These are phyloP conservation scores for Sporothrix pallida DNA, from an alignment of 2,329 filamentous ascomycete genomes.

Conservation along the genomic window DNA sequence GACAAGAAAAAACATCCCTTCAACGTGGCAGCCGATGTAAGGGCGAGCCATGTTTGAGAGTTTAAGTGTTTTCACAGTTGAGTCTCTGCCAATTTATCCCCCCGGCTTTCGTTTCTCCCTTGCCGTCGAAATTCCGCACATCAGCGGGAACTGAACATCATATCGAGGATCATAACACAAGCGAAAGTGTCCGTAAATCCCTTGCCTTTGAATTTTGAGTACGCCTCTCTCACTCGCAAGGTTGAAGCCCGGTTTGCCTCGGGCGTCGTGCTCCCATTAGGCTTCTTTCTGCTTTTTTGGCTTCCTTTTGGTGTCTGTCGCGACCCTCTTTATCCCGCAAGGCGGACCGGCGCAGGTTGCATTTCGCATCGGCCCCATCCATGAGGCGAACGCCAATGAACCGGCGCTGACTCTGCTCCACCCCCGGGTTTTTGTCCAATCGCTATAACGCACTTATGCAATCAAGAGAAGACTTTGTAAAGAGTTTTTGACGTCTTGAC, in stretches of 20 bases:
- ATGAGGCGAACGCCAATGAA: neutral
- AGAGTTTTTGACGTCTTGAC: neutral
- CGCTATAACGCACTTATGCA: slow-evolving; percentile 20
- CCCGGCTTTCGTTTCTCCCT: neutral
- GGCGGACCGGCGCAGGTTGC: neutral
- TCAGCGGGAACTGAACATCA: neutral
- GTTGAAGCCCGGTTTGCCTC: neutral
- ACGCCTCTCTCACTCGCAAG: neutral
- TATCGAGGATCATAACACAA: neutral
- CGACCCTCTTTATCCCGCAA: neutral
- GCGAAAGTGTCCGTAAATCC: slow-evolving; percentile 1
- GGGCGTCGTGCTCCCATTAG: neutral
- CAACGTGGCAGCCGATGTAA: slow-evolving; percentile 18
- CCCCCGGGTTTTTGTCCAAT: slow-evolving; percentile 11
- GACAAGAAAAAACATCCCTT: neutral
- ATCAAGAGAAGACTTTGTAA: slow-evolving; percentile 22
- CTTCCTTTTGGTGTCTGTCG: too few species aligned
- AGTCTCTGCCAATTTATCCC: neutral
- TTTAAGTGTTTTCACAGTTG: neutral
- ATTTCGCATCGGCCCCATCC: neutral
- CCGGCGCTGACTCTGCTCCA: neutral
- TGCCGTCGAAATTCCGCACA: slow-evolving; percentile 1
- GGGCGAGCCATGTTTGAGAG: slow-evolving; percentile 5
- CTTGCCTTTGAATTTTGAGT: neutral
- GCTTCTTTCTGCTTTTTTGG: neutral